phyloP scores from a whole-genome alignment of 148 eudicot genomes.

The Cornus suecica region DNA sequence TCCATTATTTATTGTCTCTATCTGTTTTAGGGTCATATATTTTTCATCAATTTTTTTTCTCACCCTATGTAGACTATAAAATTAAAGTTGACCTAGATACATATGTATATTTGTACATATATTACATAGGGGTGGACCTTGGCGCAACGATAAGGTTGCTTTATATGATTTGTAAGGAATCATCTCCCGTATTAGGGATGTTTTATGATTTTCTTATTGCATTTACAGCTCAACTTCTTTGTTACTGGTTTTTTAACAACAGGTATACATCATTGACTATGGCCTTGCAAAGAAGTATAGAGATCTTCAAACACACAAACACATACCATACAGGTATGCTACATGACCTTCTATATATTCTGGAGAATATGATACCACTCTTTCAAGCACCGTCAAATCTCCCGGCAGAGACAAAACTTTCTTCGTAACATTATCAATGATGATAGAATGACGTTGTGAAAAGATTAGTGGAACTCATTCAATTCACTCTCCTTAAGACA shows the following conservation, averaged over 20 bases:
- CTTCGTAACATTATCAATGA: background rate
- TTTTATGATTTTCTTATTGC: background rate
- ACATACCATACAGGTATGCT: constrained; percentile 89
- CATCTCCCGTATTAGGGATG: background rate
- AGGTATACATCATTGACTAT: constrained; percentile 93
- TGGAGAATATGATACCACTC: background rate
- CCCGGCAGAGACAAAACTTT: background rate
- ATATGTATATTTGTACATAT: too few relatives aligned
- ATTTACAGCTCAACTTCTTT: background rate
- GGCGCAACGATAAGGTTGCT: too few relatives aligned
- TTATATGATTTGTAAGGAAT: too few relatives aligned
- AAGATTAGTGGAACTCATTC: background rate
- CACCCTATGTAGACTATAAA: too few relatives aligned
- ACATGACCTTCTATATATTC: constrained; percentile 1
- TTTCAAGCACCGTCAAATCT: background rate
- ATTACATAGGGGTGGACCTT: too few relatives aligned
- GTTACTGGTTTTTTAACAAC: constrained; percentile 11
- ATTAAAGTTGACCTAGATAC: too few relatives aligned
- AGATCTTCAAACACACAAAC: constrained; percentile 93
- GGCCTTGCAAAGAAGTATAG: constrained; percentile 94
- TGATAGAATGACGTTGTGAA: background rate
- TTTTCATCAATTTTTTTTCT: too few relatives aligned
- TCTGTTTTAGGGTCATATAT: too few relatives aligned
- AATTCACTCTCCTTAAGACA: too few relatives aligned
- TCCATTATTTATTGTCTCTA: too few relatives aligned